Percentiles rank a stretch among this genome's conserved stretches.
Evolutionary conservation across 495 filamentous ascomycete species (phyloP).

Genomic region (Penicillium egyptiacum): DNA sequence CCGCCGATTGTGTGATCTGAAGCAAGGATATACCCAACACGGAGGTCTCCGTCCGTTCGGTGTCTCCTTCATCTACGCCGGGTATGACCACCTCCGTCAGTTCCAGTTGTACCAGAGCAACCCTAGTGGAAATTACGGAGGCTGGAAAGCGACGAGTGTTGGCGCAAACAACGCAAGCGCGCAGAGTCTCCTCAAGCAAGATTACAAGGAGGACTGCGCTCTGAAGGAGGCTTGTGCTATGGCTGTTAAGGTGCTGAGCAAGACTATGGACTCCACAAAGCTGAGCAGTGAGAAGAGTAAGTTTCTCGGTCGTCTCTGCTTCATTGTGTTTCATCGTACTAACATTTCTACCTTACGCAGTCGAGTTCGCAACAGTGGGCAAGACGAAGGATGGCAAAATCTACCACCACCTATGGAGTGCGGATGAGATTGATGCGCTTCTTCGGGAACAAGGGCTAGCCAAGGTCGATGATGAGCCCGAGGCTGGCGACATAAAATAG

Average conservation of each 20-base stretch:
- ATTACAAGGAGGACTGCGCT: constrained; percentile 97
- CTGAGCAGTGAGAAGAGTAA: constrained; percentile 97
- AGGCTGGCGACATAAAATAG: constrained; percentile 59
- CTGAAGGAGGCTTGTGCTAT: constrained; percentile 95
- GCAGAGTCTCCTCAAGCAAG: constrained; percentile 96
- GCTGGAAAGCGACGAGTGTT: constrained; percentile 98
- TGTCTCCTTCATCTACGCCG: constrained; percentile 99
- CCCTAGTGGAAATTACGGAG: constrained; percentile 98
- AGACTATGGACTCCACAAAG: constrained; percentile 99
- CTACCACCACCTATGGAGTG: constrained; percentile 96
- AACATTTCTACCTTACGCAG: constrained; percentile 47
- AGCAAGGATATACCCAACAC: constrained; percentile 99
- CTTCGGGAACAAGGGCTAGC: constrained; percentile 94
- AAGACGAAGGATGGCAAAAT: constrained; percentile 92
- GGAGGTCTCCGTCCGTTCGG: constrained; percentile 97
- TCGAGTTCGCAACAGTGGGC: constrained; percentile 98
- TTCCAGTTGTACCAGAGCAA: constrained; percentile 99
- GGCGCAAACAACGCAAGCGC: constrained; percentile 98
- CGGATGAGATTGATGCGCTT: constrained; percentile 92
- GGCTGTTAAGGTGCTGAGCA: constrained; percentile 98
- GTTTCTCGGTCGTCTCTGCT: constrained; percentile 24
- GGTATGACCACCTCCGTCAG: constrained; percentile 89
- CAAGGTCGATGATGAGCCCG: constrained; percentile 76
- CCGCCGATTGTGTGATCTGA: constrained; percentile 92
- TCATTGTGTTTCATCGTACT: constrained; percentile 19